Conservation (phyloP, 2,329 filamentous ascomycete genomes). For the Berkeleyomyces basicola region DNA sequence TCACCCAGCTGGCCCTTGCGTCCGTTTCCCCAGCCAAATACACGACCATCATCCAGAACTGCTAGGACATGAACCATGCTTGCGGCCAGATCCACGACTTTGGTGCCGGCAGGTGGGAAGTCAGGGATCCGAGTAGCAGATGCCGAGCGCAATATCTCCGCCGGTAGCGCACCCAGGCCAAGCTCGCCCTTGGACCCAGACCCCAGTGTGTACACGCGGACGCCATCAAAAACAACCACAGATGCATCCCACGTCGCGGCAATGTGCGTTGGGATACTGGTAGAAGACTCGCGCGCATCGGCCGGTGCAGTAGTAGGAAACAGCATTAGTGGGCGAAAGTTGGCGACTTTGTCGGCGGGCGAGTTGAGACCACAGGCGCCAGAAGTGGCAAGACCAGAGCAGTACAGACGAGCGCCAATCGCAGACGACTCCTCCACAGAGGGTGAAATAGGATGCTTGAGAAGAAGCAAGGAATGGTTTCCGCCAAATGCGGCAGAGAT, state of each 20-base stretch:
- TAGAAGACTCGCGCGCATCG: not conserved
- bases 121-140: conserved; percentile 33
- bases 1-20: conserved; percentile 70
- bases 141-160: conserved; percentile 28
- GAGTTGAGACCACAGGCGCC: conserved; percentile 36
- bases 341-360: conserved; percentile 10
- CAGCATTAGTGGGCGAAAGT: conserved; percentile 11
- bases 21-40: conserved; percentile 78
- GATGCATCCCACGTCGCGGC: conserved; percentile 70
- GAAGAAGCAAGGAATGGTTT: conserved; percentile 69
- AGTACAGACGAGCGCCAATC: conserved; percentile 37
- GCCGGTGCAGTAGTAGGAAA: not conserved
- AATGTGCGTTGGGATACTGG: conserved; percentile 24
- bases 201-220: conserved; percentile 46
- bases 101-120: conserved; percentile 45
- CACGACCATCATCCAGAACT: conserved; percentile 57
- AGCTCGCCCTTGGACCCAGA: conserved; percentile 55
- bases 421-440: conserved; percentile 34
- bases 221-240: conserved; percentile 36
- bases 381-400: conserved; percentile 4
- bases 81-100: conserved; percentile 49
- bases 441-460: conserved; percentile 25
- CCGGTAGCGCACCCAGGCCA: conserved; percentile 37
- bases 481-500: conserved; percentile 45
- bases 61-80: conserved; percentile 64